Evolutionary conservation across 2,329 filamentous ascomycete species (phyloP).

Genomic region (Akanthomyces uredinophilus): DNA sequence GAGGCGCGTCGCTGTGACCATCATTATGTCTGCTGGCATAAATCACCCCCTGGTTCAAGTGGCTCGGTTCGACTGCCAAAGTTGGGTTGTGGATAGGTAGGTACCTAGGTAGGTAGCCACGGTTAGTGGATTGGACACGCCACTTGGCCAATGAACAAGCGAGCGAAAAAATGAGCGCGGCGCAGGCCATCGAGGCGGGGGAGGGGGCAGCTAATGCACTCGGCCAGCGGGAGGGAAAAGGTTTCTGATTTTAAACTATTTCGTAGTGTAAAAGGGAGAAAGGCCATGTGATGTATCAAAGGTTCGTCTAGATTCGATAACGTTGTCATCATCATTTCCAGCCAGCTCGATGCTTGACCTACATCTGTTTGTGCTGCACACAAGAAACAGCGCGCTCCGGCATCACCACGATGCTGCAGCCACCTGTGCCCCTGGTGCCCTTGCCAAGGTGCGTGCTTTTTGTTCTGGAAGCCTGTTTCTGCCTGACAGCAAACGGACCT

Average conservation of each 20-base stretch:
- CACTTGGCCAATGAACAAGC: not conserved
- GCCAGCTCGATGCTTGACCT: not conserved
- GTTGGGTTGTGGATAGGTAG: not conserved
- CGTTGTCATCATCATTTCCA: not conserved
- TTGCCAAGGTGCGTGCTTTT: not conserved
- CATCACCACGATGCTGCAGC: not conserved
- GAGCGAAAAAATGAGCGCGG: not conserved
- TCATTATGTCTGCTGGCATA: no score
- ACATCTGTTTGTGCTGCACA: not conserved
- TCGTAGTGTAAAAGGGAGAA: not conserved
- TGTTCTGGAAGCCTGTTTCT: constrained; percentile 2
- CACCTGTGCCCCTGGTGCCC: not conserved
- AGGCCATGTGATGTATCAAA: not conserved
- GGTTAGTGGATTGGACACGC: not conserved
- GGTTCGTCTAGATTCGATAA: not conserved
- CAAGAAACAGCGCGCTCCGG: not conserved
- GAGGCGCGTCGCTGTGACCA: no score
- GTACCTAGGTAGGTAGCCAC: no score
- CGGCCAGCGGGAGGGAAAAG: not conserved
- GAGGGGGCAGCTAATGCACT: constrained; percentile 2
- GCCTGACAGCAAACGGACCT: not conserved
- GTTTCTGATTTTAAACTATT: not conserved
- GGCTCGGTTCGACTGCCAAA: no score
- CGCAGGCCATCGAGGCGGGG: not conserved
- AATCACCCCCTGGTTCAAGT: no score